phyloP scores from a whole-genome alignment of 768 basidiomycete species.

The Tephrocybe sp. region DNA sequence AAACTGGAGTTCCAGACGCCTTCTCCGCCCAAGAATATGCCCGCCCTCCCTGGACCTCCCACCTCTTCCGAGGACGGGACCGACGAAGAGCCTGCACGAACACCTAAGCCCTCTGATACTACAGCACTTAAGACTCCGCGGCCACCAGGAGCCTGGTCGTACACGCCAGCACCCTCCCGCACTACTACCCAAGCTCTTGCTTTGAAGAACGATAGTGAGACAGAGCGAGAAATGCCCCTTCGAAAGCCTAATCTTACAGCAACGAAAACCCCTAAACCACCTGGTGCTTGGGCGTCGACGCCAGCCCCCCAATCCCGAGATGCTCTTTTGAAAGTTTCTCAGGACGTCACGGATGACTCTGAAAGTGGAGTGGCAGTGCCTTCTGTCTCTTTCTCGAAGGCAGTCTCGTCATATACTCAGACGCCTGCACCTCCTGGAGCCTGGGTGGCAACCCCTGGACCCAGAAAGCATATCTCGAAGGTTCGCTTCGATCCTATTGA shows the following conservation, averaged over 20 bases:
- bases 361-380: conserved; percentile 46
- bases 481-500: conserved; percentile 63
- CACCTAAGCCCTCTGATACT: conserved; percentile 17
- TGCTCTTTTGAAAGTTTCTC: conserved; percentile 14
- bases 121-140: conserved; percentile 41
- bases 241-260: conserved; percentile 10
- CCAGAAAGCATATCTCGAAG: conserved; percentile 58
- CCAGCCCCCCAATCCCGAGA: conserved; percentile 18
- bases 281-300: conserved; percentile 36
- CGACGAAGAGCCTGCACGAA: conserved; percentile 21
- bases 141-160: conserved; percentile 39
- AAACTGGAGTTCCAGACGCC: conserved; percentile 57
- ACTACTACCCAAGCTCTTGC: neutral
- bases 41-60: conserved; percentile 66
- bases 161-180: conserved; percentile 22
- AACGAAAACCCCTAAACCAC: conserved; percentile 28
- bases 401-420: conserved; percentile 41
- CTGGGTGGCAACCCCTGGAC: conserved; percentile 58
- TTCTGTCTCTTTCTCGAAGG: conserved; percentile 45
- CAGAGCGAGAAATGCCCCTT: neutral
- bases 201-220: no score
- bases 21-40: conserved; percentile 58
- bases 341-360: conserved; percentile 20
- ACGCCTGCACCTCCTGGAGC: conserved; percentile 72
- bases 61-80: conserved; percentile 49